Evolutionary conservation across 2,329 filamentous ascomycete species (phyloP), one percentile per base, ranked within the genome.

Genomic region (Paecilomyces sp.): DNA sequence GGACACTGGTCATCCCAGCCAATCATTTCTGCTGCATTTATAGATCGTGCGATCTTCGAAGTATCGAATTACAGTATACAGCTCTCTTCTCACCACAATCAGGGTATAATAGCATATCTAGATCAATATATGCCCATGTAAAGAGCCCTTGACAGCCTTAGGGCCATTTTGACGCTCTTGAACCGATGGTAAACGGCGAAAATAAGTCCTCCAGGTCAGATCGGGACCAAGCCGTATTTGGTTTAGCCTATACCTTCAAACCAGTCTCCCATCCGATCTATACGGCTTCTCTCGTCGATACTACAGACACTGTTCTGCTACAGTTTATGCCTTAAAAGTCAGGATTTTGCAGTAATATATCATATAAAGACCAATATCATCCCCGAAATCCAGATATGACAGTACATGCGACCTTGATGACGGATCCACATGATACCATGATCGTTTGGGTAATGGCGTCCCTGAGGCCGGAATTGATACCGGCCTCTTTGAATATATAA

Each of bases 401-500:
- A 57, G 60, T 61, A 59, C 47, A 60, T 55, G 52, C 54, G 57
- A 31, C 51, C 52, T 59, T 52, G 62, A 63, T 60, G 62, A 67
- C 59, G 56, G 64, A 60, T 68, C 66, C 68, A 68, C 67, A 65
- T 63, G 54, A 59, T 65, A 61, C 64, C 60, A 51, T 61, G 66
- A 64, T 70, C 67, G 68, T 59, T 74, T 73, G 70, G 67, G 73
- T 75, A 74, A 74, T 76, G 67, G 65, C 65, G 66, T 62, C 63
- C 64, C 64, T 65, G 73, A 77, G 75, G 75, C 75, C 75, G 75
- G 75, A 74, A 77, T 76, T 73, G 68, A 75, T 76, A 73, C 76
- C 76, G 75, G 75, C 75, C 75, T 76, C 74, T 66, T 63, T 68
- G 64, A 63, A 68, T 76, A 68, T 77, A 77, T 77, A 77, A 77